Evolutionary conservation across 2,329 filamentous ascomycete species (phyloP), one percentile per base, ranked within the genome.

Genomic region (Aspergillus brasiliensis): DNA sequence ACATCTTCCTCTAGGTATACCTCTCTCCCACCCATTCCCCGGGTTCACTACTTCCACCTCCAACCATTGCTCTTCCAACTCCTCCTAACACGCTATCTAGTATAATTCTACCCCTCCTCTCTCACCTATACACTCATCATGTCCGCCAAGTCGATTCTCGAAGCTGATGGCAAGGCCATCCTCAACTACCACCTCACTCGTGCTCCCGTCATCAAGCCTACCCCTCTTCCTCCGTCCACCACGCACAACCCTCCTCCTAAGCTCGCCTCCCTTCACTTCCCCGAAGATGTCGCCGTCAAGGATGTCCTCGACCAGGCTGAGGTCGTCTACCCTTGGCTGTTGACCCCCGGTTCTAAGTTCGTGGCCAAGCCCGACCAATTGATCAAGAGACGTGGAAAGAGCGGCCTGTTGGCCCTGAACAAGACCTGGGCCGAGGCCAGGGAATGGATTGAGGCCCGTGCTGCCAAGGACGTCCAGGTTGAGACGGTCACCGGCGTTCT

Each of bases 141-240:
- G 92, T 92, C 91, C 78, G 91, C 95, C 81, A 99, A 99, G 84
- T 91, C 94, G 70, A 98, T 99, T 78, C 83, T 91, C 86, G 95
- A 99, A 86, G 94, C 94, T 86, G 95, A 99, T 84, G 95, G 95
- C 88, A 99, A 99, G 91, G 95, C 95, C 87, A 98, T 99, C 85
- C 87, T 99, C 87, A 98, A 97, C 91, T 99, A 98, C 87, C 95
- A 98, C 86, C 92, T 99, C 82, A 98, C 95, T 73, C 91, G 95
- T 78, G 92, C 95, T 71, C 89, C 92, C 69, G 90, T 96, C 80
- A 97, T 99, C 88, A 98, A 97, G 90, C 91, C 94, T 70, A 94
- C 92, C 75, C 92, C 95, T 81, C 92, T 98, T 59, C 91, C 93
- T 71, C 78, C 86, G 69, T 85, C 91, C 66, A 81, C 90, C 67